Evolutionary conservation across 1,284 basidiomycete genomes (phyloP), one percentile per base, ranked within the genome.

Genomic region (Sporisorium reilianum): DNA sequence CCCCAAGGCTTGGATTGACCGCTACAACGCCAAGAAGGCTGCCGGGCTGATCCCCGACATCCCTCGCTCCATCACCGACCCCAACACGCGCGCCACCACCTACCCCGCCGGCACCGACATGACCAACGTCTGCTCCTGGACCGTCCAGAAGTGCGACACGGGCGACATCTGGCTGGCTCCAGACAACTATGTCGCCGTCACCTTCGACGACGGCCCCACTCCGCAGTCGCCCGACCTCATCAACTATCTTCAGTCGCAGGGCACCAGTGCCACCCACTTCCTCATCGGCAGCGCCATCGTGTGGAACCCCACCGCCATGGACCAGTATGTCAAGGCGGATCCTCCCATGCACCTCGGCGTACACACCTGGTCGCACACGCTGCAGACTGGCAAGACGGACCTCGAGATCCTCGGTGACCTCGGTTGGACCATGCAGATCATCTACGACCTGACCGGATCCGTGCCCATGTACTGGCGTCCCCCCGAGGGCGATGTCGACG

Each of bases 361-460:
- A 7, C 77, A 80, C 70, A 77, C 73, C 45, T 79, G 76, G 75
- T 73, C 68, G 7, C 59, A 80, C 64, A 69, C 58, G 5, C 36
- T 91, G 90, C 86, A 92, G 90, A 92, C 93, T 9, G 90, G 91
- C 2, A 87, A 91, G 66, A 88, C 87, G 57, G 93, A 94, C 84
- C 81, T 88, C 57, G 87, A 91, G 64, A 84, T 94, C 54, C 75
- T 95, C 42, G 93, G 88, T 28, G 90, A 94, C 87, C 87, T 95
- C 66, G 94, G 91, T 10, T 95, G 91, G 90, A 91, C 92, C 1
- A 90, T 92, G 87, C 88, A 91, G 85, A 87, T 94, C 76, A 92
- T 95, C 73, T 89, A 91, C 80, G 90, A 94, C 81, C 90, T 90
- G 3, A 92, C 92, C 8, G 91, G 90, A 59, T 50, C 49, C 49